These are phyloP conservation scores for Suillus sp. DNA, from an alignment of 768 basidiomycete genomes.

Conservation along the genomic window DNA sequence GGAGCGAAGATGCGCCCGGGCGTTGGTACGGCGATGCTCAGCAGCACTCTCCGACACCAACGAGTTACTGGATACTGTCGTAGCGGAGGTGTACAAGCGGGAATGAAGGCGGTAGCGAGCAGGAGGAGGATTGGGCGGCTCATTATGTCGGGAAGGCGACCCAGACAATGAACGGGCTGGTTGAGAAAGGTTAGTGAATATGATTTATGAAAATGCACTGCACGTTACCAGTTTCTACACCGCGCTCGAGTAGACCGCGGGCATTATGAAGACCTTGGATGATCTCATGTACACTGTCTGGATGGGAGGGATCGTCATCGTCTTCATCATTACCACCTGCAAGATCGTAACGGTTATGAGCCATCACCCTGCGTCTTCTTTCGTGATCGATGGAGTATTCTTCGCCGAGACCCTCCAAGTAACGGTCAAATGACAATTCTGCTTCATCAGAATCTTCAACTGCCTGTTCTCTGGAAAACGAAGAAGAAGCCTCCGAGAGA, in stretches of 20 bases:
- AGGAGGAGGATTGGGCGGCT: background rate
- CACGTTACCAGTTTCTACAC: conserved; percentile 8
- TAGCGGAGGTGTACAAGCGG: conserved; percentile 22
- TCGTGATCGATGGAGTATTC: background rate
- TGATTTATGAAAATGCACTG: too few relatives aligned
- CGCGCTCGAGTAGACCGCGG: conserved; percentile 7
- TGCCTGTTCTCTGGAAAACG: background rate
- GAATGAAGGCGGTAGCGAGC: conserved; percentile 15
- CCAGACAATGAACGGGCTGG: conserved; percentile 9
- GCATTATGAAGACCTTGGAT: conserved; percentile 8
- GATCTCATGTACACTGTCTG: background rate
- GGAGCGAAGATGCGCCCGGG: conserved; percentile 38
- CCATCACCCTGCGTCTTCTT: background rate
- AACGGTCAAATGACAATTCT: background rate
- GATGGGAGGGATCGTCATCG: background rate
- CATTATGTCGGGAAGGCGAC: background rate
- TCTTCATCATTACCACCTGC: background rate
- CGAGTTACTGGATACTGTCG: conserved; percentile 39
- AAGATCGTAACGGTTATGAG: background rate
- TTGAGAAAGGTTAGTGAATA: background rate
- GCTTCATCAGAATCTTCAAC: background rate
- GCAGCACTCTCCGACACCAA: conserved; percentile 47
- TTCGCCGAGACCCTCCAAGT: background rate
- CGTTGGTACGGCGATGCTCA: conserved; percentile 42
- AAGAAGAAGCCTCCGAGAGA: background rate